phyloP scores from a whole-genome alignment of 1,284 basidiomycete species.

The Cryptococcus sp. region DNA sequence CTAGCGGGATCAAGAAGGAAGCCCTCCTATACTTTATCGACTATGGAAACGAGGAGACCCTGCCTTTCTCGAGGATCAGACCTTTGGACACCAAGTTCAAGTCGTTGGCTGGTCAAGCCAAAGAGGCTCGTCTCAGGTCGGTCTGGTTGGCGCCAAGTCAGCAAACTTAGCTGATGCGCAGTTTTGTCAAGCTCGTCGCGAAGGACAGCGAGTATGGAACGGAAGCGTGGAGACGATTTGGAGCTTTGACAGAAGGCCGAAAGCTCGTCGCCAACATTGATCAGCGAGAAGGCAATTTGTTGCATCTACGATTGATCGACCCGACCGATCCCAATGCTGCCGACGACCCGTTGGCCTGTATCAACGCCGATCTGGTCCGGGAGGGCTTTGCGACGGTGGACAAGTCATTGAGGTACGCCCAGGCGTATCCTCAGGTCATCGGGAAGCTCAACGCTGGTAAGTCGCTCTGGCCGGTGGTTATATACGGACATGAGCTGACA shows the following conservation, averaged over 20 bases:
- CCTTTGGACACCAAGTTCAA: conserved; percentile 82
- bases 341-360: conserved; percentile 64
- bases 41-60: conserved; percentile 75
- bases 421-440: conserved; percentile 62
- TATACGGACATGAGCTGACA: not conserved
- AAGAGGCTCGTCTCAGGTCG: conserved; percentile 45
- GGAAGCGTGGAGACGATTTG: conserved; percentile 81
- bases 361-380: conserved; percentile 72
- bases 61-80: conserved; percentile 63
- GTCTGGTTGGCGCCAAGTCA: too few species aligned
- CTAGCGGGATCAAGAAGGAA: conserved; percentile 70
- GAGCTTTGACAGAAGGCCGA: conserved; percentile 72
- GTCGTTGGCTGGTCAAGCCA: conserved; percentile 63
- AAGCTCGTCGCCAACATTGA: conserved; percentile 88
- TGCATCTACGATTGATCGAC: conserved; percentile 84
- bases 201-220: conserved; percentile 74
- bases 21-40: conserved; percentile 48
- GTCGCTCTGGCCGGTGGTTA: conserved; percentile 2
- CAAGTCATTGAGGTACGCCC: conserved; percentile 68
- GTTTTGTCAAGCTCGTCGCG: conserved; percentile 76
- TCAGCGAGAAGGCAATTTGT: conserved; percentile 65
- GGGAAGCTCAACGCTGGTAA: conserved; percentile 57
- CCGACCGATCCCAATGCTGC: conserved; percentile 63
- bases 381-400: conserved; percentile 64
- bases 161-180: conserved; percentile 32